These are phyloP conservation scores for Erythrobasidium yunnanense DNA, from an alignment of 768 basidiomycete species.

Conservation along the genomic window DNA sequence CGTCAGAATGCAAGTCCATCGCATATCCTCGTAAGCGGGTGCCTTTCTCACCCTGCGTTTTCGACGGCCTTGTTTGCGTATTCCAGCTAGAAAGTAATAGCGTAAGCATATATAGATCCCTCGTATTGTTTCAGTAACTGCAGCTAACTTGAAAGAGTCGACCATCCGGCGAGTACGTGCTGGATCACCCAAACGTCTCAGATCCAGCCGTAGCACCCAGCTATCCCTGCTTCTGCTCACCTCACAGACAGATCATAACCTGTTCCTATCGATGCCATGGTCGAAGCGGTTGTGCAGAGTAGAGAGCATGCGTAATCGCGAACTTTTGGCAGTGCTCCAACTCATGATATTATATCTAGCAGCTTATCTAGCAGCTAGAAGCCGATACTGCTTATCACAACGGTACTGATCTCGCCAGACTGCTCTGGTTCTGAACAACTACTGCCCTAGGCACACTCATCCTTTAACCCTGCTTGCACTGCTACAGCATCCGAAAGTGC, in stretches of 20 bases:
- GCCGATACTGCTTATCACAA: no score
- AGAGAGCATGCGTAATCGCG: no score
- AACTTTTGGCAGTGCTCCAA: no score
- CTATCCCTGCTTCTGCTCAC: background rate
- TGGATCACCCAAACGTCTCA: conserved; percentile 39
- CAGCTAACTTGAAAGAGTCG: conserved; percentile 81
- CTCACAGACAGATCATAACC: conserved; percentile 81
- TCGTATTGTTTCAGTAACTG: background rate
- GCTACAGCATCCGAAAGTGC: no score
- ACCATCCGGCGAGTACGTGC: conserved; percentile 62
- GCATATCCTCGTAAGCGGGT: conserved; percentile 8
- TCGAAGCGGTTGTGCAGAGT: no score
- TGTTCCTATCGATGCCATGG: conserved; percentile 96
- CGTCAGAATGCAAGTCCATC: no score
- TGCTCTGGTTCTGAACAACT: background rate
- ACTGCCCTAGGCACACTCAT: no score
- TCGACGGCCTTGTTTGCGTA: conserved; percentile 98
- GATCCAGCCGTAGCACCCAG: conserved; percentile 28
- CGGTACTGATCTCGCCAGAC: no score
- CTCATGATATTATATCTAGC: no score
- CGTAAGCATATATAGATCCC: background rate
- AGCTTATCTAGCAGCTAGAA: no score
- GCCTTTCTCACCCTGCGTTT: conserved; percentile 68
- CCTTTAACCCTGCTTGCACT: no score
- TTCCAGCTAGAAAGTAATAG: conserved; percentile 57